Conservation (phyloP, 73 alveolate species). For the Paramecium sexaurelia region DNA sequence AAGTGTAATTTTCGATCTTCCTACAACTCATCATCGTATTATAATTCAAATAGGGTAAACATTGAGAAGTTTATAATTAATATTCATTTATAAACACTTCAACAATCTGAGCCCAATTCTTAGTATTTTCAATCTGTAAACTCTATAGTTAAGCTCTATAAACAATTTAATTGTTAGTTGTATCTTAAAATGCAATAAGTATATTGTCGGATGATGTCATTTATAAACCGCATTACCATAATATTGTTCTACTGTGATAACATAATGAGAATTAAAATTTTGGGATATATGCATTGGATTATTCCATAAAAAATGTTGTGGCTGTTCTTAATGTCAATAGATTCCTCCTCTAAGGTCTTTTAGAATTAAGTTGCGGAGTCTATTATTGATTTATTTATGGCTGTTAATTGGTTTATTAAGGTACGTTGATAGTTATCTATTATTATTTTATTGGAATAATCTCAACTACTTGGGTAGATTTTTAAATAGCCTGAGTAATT, state of each 20-base stretch:
- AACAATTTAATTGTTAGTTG: neutral
- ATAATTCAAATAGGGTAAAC: neutral
- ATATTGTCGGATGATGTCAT: neutral
- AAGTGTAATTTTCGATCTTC: neutral
- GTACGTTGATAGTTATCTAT: neutral
- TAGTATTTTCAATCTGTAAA: neutral
- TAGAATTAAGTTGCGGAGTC: neutral
- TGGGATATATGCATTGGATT: neutral
- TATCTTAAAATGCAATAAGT: neutral
- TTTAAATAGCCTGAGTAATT: neutral
- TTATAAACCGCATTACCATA: neutral
- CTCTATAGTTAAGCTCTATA: neutral
- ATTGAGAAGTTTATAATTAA: neutral
- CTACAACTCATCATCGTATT: neutral
- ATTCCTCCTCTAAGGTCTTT: neutral
- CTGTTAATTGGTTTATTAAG: neutral
- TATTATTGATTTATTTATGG: neutral
- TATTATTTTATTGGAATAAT: neutral
- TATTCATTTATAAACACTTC: neutral
- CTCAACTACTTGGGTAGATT: neutral
- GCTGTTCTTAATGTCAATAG: neutral
- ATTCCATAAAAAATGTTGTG: neutral
- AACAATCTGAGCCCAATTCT: neutral
- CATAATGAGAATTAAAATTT: neutral
- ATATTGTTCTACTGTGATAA: neutral